Evolutionary conservation across 768 basidiomycete species (phyloP).

Genomic region (Amanita inopinata): DNA sequence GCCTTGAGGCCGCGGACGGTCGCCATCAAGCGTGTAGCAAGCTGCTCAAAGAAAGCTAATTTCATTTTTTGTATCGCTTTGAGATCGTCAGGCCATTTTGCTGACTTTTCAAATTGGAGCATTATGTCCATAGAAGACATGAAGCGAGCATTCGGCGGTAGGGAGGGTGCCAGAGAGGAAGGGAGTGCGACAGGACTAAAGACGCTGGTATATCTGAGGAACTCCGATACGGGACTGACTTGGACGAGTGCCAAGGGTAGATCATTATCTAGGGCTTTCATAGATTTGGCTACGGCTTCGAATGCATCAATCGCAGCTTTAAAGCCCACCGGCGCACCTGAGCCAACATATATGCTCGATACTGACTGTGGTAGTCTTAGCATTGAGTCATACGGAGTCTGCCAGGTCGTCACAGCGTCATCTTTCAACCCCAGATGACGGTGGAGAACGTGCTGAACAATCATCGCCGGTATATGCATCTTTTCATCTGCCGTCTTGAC

Average conservation of each 20-base stretch:
- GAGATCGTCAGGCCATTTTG: conserved; percentile 92
- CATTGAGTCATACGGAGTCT: conserved; percentile 45
- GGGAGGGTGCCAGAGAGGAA: conserved; percentile 32
- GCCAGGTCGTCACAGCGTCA: conserved; percentile 45
- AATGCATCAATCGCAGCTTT: conserved; percentile 72
- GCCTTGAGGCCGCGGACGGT: conserved; percentile 42
- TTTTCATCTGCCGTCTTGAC: conserved; percentile 74
- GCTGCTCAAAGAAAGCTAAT: conserved; percentile 79
- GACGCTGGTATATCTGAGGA: conserved; percentile 74
- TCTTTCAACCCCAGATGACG: conserved; percentile 64
- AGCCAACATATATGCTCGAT: conserved; percentile 30
- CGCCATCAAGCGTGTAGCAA: conserved; percentile 57
- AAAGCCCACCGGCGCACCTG: conserved; percentile 43
- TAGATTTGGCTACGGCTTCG: conserved; percentile 61
- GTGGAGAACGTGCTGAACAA: conserved; percentile 65
- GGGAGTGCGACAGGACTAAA: conserved; percentile 76
- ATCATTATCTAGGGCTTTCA: conserved; percentile 65
- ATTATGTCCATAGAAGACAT: conserved; percentile 63
- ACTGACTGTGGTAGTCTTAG: conserved; percentile 51
- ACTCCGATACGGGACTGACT: conserved; percentile 63
- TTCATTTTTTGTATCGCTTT: conserved; percentile 90
- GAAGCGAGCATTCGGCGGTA: conserved; percentile 56
- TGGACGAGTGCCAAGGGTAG: conserved; percentile 73
- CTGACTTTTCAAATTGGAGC: conserved; percentile 87
- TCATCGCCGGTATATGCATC: conserved; percentile 61